These are phyloP conservation scores for Acanthamoeba castellanii DNA, from an alignment of 208 protist species.

Conservation along the genomic window DNA sequence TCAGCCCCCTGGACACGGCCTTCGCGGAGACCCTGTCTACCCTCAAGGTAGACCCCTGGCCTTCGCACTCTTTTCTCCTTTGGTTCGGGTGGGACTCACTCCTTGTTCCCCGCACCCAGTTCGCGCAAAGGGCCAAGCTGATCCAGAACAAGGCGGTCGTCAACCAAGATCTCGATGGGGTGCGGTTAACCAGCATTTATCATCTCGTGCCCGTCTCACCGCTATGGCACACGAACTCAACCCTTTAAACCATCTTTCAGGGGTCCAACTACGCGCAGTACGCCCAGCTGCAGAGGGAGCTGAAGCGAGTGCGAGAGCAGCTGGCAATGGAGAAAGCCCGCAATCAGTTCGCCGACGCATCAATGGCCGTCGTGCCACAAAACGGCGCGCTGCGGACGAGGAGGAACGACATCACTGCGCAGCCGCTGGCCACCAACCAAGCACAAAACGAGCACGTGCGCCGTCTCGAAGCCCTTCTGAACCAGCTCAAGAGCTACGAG, in stretches of 20 bases:
- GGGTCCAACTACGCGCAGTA: slow-evolving; percentile 53
- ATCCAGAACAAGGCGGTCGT: slow-evolving; percentile 81
- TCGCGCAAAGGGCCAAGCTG: slow-evolving; percentile 78
- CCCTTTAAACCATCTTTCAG: not conserved
- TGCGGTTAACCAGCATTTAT: not conserved
- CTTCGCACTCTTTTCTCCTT: not conserved
- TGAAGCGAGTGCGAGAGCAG: slow-evolving; percentile 62
- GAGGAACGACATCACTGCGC: not conserved
- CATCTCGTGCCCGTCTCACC: not conserved
- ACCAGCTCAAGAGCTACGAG: slow-evolving; percentile 41
- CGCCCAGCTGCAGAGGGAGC: slow-evolving; percentile 28
- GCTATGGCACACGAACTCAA: not conserved
- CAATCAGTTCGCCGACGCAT: not conserved
- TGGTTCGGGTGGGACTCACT: not conserved
- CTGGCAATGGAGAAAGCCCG: slow-evolving; percentile 35
- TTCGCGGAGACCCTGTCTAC: slow-evolving; percentile 83
- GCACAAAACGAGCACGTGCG: slow-evolving; percentile 18
- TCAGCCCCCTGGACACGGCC: slow-evolving; percentile 70
- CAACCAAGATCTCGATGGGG: slow-evolving; percentile 71
- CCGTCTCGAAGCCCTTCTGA: slow-evolving; percentile 33
- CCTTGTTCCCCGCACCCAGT: not conserved
- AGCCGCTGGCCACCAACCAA: not conserved
- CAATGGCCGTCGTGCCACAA: not conserved
- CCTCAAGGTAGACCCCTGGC: slow-evolving; percentile 51
- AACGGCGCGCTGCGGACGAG: not conserved